These are phyloP conservation scores for Rugosomyces carneus DNA, from an alignment of 1,284 basidiomycete species.

Conservation along the genomic window DNA sequence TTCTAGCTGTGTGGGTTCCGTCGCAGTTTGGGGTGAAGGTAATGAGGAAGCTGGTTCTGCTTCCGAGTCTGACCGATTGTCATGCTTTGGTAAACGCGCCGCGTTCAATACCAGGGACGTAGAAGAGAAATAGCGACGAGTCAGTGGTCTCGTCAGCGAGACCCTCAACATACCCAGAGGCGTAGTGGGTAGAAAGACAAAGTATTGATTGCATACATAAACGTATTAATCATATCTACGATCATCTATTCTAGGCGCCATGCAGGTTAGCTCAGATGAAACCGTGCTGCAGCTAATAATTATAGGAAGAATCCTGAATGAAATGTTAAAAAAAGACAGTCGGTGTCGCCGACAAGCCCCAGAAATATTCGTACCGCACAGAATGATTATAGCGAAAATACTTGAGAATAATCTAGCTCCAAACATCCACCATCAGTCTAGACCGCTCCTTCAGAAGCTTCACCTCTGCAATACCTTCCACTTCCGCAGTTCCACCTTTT, in stretches of 20 bases:
- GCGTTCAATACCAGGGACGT: conserved; percentile 19
- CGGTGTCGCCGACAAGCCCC: neutral
- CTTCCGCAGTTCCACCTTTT: conserved; percentile 80
- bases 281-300: conserved; percentile 10
- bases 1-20: conserved; percentile 3
- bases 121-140: conserved; percentile 23
- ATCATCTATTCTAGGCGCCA: neutral
- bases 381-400: no score
- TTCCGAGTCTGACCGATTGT: neutral
- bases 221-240: neutral
- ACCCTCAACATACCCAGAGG: conserved; percentile 26
- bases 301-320: no score
- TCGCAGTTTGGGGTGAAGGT: conserved; percentile 1
- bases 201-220: neutral
- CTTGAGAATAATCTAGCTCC: conserved; percentile 56
- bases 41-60: conserved; percentile 7
- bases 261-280: conserved; percentile 2
- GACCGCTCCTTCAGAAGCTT: conserved; percentile 92
- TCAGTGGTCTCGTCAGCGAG: conserved; percentile 22
- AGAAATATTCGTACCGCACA: no score
- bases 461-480: conserved; percentile 86
- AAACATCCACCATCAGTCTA: conserved; percentile 76
- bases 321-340: conserved; percentile 9
- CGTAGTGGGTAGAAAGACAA: neutral
- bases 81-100: conserved; percentile 1